These are phyloP conservation scores for Penicillium flavigenum DNA, from an alignment of 495 filamentous ascomycete genomes.

Conservation along the genomic window DNA sequence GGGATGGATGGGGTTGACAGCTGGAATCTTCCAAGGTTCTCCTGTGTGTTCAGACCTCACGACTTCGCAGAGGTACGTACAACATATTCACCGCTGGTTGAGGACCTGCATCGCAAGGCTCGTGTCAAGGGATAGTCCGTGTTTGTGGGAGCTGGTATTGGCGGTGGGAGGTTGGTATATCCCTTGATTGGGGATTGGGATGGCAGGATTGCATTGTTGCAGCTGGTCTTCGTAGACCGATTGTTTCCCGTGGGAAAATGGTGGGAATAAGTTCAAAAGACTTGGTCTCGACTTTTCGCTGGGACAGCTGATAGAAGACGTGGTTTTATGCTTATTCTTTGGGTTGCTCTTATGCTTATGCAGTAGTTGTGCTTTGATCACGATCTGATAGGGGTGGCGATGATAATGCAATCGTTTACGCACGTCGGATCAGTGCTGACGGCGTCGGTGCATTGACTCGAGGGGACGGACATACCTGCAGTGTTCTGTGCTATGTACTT, in stretches of 20 bases:
- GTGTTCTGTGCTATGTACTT: constrained; percentile 14
- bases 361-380: not conserved
- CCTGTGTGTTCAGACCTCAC: not conserved
- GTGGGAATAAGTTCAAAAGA: not conserved
- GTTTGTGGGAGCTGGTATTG: not conserved
- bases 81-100: constrained; percentile 7
- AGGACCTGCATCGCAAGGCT: not conserved
- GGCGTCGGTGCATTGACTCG: constrained; percentile 11
- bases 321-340: constrained; percentile 1
- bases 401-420: constrained; percentile 21
- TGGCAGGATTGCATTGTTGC: constrained; percentile 4
- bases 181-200: constrained; percentile 12
- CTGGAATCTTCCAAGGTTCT: not conserved
- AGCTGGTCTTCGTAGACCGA: constrained; percentile 14
- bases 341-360: constrained; percentile 1
- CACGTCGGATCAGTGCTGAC: constrained; percentile 26
- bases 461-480: constrained; percentile 9
- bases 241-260: constrained; percentile 14
- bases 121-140: constrained; percentile 7
- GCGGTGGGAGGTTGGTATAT: constrained; percentile 14
- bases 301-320: not conserved
- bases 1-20: constrained; percentile 5
- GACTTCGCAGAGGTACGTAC: not conserved
- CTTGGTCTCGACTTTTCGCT: not conserved
- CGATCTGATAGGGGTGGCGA: not conserved